Evolutionary conservation across 768 basidiomycete species (phyloP).

Genomic region (Boletus fagicola): DNA sequence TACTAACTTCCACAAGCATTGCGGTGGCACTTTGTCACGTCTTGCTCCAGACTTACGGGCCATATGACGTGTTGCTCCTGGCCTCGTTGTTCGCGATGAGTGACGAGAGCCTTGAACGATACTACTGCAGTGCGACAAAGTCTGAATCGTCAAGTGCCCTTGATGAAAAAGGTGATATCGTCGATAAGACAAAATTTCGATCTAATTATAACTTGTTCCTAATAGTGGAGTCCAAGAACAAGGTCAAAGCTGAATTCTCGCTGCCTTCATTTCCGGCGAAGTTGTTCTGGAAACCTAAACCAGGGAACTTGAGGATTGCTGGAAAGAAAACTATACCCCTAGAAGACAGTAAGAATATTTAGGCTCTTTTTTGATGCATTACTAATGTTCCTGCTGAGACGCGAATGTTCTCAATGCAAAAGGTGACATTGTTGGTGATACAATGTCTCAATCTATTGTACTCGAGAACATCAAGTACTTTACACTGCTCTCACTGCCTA

Average conservation of each 20-base stretch:
- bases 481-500: background rate
- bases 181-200: background rate
- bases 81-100: background rate
- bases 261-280: too few relatives aligned
- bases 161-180: too few relatives aligned
- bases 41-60: slow-evolving; percentile 8
- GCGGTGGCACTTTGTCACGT: slow-evolving; percentile 8
- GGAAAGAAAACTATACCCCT: background rate
- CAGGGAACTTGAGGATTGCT: too few relatives aligned
- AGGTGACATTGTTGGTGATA: too few relatives aligned
- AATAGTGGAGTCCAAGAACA: too few relatives aligned
- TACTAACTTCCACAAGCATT: background rate
- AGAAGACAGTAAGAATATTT: background rate
- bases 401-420: too few relatives aligned
- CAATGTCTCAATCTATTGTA: too few relatives aligned
- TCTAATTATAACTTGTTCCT: background rate
- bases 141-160: background rate
- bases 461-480: background rate
- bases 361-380: background rate
- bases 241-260: too few relatives aligned
- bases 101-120: background rate
- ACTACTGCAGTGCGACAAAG: background rate
- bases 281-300: too few relatives aligned
- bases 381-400: background rate
- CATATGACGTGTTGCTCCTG: slow-evolving; percentile 10